These are phyloP conservation scores for Pestalotiopsis sp. DNA, from an alignment of 2,329 filamentous ascomycete genomes.

Conservation along the genomic window DNA sequence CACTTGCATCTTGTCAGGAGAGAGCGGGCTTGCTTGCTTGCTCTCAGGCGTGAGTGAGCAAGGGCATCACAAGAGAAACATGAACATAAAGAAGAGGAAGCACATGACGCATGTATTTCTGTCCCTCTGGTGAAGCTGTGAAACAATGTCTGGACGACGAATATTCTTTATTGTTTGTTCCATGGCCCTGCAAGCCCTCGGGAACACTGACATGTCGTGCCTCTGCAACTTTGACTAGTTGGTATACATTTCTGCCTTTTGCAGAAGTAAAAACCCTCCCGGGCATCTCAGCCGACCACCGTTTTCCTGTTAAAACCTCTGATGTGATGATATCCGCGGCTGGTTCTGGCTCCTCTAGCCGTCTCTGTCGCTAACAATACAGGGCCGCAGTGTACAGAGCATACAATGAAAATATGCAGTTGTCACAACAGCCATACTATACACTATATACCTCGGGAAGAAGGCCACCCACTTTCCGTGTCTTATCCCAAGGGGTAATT, in stretches of 20 bases:
- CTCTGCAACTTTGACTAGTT: neutral
- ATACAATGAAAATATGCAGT: neutral
- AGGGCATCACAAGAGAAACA: no score
- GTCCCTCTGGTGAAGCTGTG: neutral
- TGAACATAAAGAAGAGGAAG: no score
- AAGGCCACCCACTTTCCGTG: neutral
- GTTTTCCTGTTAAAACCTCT: neutral
- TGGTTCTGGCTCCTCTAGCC: neutral
- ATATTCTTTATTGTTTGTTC: neutral
- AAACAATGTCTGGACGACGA: neutral
- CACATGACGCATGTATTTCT: neutral
- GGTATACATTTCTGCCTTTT: neutral
- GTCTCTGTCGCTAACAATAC: conserved; percentile 7
- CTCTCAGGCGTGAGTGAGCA: no score
- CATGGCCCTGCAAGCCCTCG: conserved; percentile 4
- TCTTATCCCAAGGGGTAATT: neutral
- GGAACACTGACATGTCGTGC: conserved; percentile 5
- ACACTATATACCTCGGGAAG: conserved; percentile 7
- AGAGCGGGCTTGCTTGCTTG: no score
- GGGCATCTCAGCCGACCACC: neutral
- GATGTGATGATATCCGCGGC: neutral
- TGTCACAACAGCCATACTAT: conserved; percentile 3
- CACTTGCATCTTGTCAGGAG: no score
- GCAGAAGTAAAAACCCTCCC: neutral
- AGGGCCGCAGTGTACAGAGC: neutral